Conservation (phyloP, 2,329 filamentous ascomycete genomes). For the Xylaria sp. region DNA sequence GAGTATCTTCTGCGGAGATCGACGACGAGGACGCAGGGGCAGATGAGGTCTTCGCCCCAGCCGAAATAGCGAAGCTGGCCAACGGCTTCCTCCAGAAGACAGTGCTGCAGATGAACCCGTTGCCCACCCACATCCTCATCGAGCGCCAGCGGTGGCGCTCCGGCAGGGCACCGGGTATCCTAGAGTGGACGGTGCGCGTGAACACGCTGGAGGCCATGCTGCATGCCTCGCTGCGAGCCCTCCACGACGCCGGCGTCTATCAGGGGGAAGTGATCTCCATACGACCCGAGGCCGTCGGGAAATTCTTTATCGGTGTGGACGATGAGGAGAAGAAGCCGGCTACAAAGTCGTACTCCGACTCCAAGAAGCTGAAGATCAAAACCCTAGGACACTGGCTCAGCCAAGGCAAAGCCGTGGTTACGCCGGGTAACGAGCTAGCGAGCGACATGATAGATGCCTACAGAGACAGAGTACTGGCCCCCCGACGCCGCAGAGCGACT, state of each 20-base stretch:
- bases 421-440: constrained; percentile 18
- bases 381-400: constrained; percentile 62
- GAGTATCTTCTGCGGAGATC: background rate
- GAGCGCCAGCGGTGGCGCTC: constrained; percentile 67
- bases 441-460: constrained; percentile 26
- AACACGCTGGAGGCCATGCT: constrained; percentile 85
- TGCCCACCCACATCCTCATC: constrained; percentile 75
- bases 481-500: constrained; percentile 5
- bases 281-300: constrained; percentile 43
- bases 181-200: constrained; percentile 83
- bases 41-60: constrained; percentile 40
- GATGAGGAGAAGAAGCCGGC: constrained; percentile 25
- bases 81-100: constrained; percentile 43
- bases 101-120: constrained; percentile 58
- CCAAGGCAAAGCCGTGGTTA: constrained; percentile 29
- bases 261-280: constrained; percentile 50
- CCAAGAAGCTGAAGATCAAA: constrained; percentile 68
- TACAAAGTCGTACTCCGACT: constrained; percentile 44
- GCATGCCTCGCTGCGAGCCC: constrained; percentile 69
- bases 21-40: background rate
- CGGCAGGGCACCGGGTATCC: constrained; percentile 66
- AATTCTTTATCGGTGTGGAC: constrained; percentile 20
- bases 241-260: constrained; percentile 53
- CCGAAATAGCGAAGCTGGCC: constrained; percentile 43
- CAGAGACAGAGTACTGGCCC: background rate